phyloP scores from a whole-genome alignment of 163 green algal species.

The Chlamydomonas reinhardtii region DNA sequence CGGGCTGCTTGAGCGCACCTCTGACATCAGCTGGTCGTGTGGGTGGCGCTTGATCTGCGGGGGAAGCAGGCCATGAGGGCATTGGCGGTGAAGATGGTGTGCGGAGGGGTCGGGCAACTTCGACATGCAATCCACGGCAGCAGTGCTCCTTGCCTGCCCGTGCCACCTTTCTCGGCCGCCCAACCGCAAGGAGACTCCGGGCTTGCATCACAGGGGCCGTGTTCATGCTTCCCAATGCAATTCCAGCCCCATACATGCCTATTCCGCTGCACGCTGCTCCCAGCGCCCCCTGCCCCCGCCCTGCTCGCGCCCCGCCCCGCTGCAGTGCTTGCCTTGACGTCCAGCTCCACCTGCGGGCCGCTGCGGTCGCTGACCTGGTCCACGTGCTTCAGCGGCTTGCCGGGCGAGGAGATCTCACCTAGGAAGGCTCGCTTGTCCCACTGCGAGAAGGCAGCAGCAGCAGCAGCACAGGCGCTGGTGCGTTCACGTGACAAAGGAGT shows the following conservation, averaged over 20 bases:
- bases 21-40: slow-evolving; percentile 22
- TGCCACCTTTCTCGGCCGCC: too few species aligned
- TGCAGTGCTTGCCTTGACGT: background rate
- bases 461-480: background rate
- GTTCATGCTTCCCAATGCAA: too few species aligned
- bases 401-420: slow-evolving; percentile 9
- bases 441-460: background rate
- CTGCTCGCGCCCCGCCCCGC: background rate
- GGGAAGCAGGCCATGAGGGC: background rate
- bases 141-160: too few species aligned
- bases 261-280: too few species aligned
- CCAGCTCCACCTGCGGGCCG: slow-evolving; percentile 1
- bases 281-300: too few species aligned
- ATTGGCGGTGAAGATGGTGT: too few species aligned
- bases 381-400: slow-evolving; percentile 28
- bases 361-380: slow-evolving; percentile 17
- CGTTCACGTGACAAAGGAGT: too few species aligned
- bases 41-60: slow-evolving; percentile 21
- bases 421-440: slow-evolving; percentile 37
- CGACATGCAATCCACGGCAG: too few species aligned
- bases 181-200: too few species aligned
- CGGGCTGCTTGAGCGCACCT: slow-evolving; percentile 10
- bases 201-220: too few species aligned
- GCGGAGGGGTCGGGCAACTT: too few species aligned
- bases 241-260: too few species aligned